Conservation (phyloP, 140 eudicot genomes). For the Anethum foeniculum region DNA sequence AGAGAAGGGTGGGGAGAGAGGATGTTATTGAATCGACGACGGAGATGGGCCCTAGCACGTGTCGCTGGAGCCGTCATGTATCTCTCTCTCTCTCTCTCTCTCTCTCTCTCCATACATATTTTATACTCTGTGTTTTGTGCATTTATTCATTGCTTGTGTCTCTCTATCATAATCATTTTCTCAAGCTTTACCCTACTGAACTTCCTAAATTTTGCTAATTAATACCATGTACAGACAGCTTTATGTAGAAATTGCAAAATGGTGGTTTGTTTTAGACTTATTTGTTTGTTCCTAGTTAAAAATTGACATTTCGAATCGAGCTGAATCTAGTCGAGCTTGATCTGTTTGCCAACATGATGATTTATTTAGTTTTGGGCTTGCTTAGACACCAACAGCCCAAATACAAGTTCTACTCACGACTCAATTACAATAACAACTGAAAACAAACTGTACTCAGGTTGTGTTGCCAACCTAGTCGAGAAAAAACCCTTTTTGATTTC, state of each 20-base stretch:
- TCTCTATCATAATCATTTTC: too few species aligned
- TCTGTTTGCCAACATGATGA: neutral
- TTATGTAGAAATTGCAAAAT: neutral
- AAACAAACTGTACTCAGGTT: neutral
- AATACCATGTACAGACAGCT: neutral
- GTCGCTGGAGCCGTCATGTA: conserved; percentile 8
- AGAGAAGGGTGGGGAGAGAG: too few species aligned
- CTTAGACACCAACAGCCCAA: too few species aligned
- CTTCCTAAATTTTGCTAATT: too few species aligned
- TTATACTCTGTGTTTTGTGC: too few species aligned
- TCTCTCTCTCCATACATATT: neutral
- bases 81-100: conserved; percentile 3
- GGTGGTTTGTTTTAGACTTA: neutral
- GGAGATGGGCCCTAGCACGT: neutral
- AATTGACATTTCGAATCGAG: neutral
- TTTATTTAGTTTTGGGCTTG: neutral
- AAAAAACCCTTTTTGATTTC: too few species aligned
- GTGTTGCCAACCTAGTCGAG: neutral
- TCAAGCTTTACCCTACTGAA: too few species aligned
- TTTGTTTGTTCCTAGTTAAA: neutral
- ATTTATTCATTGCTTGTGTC: too few species aligned
- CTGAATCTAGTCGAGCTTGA: neutral
- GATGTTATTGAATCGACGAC: conserved; percentile 3
- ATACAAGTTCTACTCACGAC: neutral
- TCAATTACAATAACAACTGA: neutral